Base-by-base conservation (phyloP, 495 filamentous ascomycete species). In the Tuber umbilicatum region DNA sequence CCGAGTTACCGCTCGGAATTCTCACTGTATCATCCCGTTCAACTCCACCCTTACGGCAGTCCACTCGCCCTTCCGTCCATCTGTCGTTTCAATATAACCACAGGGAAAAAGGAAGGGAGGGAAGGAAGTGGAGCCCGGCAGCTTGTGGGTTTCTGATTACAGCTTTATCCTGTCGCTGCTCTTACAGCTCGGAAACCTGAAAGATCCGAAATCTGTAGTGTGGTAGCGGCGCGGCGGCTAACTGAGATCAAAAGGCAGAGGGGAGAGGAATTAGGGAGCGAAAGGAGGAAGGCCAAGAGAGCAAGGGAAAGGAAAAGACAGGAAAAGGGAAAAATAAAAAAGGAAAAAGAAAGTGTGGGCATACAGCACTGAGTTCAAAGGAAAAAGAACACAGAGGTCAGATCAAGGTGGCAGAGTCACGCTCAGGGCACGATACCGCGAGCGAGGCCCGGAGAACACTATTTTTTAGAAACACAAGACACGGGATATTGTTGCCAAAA, bases 401-500 rank as follows among this genome's bases (percentile, higher is more conserved):
- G 19, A 64, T 35, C 55, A 64, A 64, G 55, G 50, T 60, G 50
- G n/a, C n/a, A 60, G 55, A 64, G 27, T 31, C 55, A 64, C 55
- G 55, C 31, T 64, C 55, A 35, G 55, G 55, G 55, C 55, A 64
- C 55, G 55, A 64, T 64, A 64, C 55, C 10, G 55, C 27, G 55
- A 64, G 27, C 2, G 12, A 31, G 27, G 27, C 12, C 55, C 27
- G 55, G 27, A 64, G 55, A 64, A 64, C 55, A 35, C 68, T 79
- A 74, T 71, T 64, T 55, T 78, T 67, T 76, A 70, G 75, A 74
- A 70, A 76, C 74, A 72, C 76, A 79, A 79, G 76, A 74, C 75
- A 79, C 77, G 76, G 77, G 72, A 78, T 70, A 64, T 73, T 78
- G 72, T 79, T 78, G 72, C 76, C 45, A 78, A 64, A 64, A 76